Evolutionary conservation across 2,329 filamentous ascomycete species (phyloP).

Genomic region (Aspergillus pseudonomiae): DNA sequence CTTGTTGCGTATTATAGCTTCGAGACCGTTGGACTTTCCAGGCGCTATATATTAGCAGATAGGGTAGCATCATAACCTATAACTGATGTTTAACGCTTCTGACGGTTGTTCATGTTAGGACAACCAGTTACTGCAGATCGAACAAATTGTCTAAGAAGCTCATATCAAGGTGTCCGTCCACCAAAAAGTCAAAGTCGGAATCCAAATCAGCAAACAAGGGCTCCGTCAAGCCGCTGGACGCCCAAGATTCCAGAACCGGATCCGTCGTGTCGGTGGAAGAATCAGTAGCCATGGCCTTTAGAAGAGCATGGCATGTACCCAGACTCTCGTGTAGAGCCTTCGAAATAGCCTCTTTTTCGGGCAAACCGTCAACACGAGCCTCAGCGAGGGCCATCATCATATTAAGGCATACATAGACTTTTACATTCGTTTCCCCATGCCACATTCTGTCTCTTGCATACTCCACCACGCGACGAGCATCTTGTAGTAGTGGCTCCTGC

Average conservation of each 20-base stretch:
- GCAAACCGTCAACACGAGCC: conserved; percentile 15
- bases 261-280: background rate
- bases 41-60: background rate
- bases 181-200: background rate
- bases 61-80: background rate
- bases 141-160: background rate
- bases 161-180: background rate
- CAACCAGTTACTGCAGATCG: background rate
- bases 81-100: background rate
- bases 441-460: conserved; percentile 30
- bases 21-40: background rate
- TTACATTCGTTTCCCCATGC: conserved; percentile 38
- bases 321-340: conserved; percentile 9
- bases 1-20: background rate
- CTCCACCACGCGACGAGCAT: conserved; percentile 23
- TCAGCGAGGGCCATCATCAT: conserved; percentile 30
- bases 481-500: conserved; percentile 17
- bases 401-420: conserved; percentile 30
- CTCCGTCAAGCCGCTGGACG: background rate
- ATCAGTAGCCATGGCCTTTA: background rate
- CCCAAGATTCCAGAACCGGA: background rate
- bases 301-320: conserved; percentile 4
- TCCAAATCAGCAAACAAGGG: background rate
- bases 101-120: background rate
- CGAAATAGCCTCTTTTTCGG: conserved; percentile 7